Percentiles rank a stretch among this genome's conserved stretches.
Conservation (phyloP, 768 basidiomycete genomes). For the Calocybe cyanea region DNA sequence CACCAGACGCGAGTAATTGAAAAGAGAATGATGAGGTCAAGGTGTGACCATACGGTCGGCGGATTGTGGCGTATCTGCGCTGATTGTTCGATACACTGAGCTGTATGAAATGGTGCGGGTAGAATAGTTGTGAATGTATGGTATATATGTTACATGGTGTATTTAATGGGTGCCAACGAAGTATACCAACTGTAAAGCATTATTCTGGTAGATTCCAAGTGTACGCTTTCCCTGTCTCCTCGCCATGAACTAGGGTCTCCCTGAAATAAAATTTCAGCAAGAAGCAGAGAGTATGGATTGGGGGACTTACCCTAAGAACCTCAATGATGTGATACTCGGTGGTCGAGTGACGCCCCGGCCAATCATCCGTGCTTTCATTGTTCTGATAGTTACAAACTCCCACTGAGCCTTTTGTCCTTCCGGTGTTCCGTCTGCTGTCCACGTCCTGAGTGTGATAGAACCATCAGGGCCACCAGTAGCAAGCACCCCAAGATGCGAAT, state of each 20-base stretch:
- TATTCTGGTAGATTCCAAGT: slow-evolving; percentile 22
- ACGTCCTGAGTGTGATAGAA: slow-evolving; percentile 75
- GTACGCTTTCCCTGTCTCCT: slow-evolving; percentile 25
- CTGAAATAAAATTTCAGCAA: slow-evolving; percentile 5
- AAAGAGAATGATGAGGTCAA: too few relatives aligned
- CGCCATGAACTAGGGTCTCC: slow-evolving; percentile 22
- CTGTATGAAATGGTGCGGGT: too few relatives aligned
- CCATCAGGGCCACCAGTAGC: slow-evolving; percentile 78
- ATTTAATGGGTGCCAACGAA: too few relatives aligned
- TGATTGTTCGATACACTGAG: too few relatives aligned
- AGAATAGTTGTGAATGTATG: too few relatives aligned
- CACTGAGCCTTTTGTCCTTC: slow-evolving; percentile 65
- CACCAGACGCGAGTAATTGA: too few relatives aligned
- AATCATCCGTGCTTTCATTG: slow-evolving; percentile 54
- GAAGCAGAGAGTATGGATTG: neutral
- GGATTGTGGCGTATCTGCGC: too few relatives aligned
- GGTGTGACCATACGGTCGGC: too few relatives aligned
- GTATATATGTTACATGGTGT: too few relatives aligned
- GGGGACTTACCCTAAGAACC: slow-evolving; percentile 67
- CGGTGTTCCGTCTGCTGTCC: slow-evolving; percentile 75
- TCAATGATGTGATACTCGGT: slow-evolving; percentile 70
- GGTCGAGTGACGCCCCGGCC: slow-evolving; percentile 33
- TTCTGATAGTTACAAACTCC: slow-evolving; percentile 69
- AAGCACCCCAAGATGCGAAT: slow-evolving; percentile 71
- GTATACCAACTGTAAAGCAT: too few relatives aligned